These are phyloP conservation scores for Nannochloropsis oceanica DNA, from an alignment of 108 stramenopile genomes.

Conservation along the genomic window DNA sequence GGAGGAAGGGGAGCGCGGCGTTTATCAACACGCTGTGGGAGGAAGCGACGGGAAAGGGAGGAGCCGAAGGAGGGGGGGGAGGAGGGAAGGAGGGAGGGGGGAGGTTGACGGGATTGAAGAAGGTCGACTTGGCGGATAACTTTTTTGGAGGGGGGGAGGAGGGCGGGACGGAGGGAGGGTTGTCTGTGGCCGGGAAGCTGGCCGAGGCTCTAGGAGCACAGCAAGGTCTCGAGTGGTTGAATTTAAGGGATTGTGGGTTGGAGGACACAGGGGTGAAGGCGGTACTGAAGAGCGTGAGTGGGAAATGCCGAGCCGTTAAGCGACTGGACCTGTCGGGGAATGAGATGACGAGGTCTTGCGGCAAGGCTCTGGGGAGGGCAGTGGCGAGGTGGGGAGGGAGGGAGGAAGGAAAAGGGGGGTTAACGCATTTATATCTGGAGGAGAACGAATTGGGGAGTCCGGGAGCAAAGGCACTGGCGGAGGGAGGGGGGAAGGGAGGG, in stretches of 20 bases:
- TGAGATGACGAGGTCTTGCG: background rate
- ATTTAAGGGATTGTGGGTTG: background rate
- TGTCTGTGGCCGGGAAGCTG: background rate
- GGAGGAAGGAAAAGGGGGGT: too few relatives aligned
- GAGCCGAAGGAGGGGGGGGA: background rate
- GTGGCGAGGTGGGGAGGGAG: background rate
- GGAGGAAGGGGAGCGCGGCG: slow-evolving; percentile 16
- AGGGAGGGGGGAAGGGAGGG: too few relatives aligned
- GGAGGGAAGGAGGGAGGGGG: background rate
- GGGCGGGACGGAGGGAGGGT: too few relatives aligned
- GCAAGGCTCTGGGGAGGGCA: background rate
- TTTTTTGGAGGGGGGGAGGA: slow-evolving; percentile 24
- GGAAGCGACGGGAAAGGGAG: background rate
- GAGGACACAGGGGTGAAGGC: background rate
- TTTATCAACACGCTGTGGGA: slow-evolving; percentile 6
- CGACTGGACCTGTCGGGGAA: background rate
- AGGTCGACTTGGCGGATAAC: slow-evolving; percentile 35
- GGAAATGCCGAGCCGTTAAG: background rate
- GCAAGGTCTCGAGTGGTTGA: background rate
- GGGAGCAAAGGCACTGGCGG: too few relatives aligned
- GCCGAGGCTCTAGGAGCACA: background rate
- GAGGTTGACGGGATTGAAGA: background rate
- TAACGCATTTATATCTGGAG: too few relatives aligned
- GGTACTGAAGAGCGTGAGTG: too few relatives aligned
- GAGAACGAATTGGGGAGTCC: too few relatives aligned